phyloP scores from a whole-genome alignment of 352 stramenopile genomes.

The Plasmopara halstedii region DNA sequence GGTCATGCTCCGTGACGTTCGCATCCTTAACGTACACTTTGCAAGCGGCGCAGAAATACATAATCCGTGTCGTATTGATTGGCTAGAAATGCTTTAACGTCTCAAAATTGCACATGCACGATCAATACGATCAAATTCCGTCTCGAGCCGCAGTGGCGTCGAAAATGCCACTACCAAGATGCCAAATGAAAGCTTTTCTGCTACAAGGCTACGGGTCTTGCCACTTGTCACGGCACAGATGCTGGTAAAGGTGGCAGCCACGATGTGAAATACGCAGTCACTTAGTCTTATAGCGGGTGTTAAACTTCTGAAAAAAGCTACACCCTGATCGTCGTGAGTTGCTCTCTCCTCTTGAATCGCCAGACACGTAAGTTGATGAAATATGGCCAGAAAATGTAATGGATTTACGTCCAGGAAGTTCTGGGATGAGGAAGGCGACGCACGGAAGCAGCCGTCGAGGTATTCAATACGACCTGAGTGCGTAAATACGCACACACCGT shows the following conservation, averaged over 20 bases:
- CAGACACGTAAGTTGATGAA: constrained; percentile 36
- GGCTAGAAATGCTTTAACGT: constrained; percentile 15
- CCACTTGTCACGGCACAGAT: constrained; percentile 32
- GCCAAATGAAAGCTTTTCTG: constrained; percentile 45
- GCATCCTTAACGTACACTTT: constrained; percentile 52
- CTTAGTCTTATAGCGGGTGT: constrained; percentile 29
- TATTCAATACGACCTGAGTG: constrained; percentile 31
- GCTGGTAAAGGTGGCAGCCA: constrained; percentile 37
- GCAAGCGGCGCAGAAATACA: constrained; percentile 63
- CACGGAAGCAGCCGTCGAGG: constrained; percentile 36
- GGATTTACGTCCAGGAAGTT: constrained; percentile 7
- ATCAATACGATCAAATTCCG: constrained; percentile 28
- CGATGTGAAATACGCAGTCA: constrained; percentile 29
- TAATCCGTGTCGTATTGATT: constrained; percentile 7
- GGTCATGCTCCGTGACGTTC: constrained; percentile 42
- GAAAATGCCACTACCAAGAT: constrained; percentile 39
- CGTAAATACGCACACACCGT: constrained; percentile 42
- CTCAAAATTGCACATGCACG: constrained; percentile 23
- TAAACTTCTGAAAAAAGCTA: background rate
- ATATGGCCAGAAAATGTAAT: constrained; percentile 23
- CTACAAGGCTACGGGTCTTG: constrained; percentile 28
- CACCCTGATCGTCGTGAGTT: constrained; percentile 3
- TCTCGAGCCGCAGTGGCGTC: constrained; percentile 25
- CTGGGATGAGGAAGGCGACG: background rate
- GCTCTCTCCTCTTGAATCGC: constrained; percentile 22